Percentiles rank a stretch among this genome's conserved stretches.
These are phyloP conservation scores for Metschnikowia orientalis DNA, from an alignment of 805 yeast species.

Conservation along the genomic window DNA sequence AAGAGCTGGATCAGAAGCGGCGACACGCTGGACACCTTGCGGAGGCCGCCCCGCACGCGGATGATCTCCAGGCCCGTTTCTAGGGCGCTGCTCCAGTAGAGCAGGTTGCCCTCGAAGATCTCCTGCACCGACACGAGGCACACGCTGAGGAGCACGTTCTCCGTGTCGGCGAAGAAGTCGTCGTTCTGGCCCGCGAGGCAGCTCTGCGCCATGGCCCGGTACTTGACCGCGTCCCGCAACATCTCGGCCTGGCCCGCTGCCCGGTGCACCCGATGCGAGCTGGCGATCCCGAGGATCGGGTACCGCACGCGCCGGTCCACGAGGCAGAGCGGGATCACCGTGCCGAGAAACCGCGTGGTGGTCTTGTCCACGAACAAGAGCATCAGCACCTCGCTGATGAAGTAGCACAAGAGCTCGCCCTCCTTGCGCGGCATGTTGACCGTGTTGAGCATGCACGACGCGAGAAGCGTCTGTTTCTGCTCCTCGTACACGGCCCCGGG, in stretches of 20 bases:
- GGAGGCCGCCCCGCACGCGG: slow-evolving; percentile 22
- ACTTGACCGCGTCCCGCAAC: slow-evolving; percentile 9
- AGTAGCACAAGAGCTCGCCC: slow-evolving; percentile 17
- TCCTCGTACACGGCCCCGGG: slow-evolving; percentile 13
- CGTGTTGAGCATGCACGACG: slow-evolving; percentile 8
- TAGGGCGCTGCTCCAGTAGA: slow-evolving; percentile 24
- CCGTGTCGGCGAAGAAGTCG: slow-evolving; percentile 13
- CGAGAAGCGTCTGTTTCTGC: slow-evolving; percentile 8
- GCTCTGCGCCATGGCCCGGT: slow-evolving; percentile 15
- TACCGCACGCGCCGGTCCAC: slow-evolving; percentile 17
- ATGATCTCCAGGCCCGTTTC: slow-evolving; percentile 21
- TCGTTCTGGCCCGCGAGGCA: slow-evolving; percentile 8
- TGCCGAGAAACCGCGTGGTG: slow-evolving; percentile 19
- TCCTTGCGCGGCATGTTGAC: slow-evolving; percentile 10
- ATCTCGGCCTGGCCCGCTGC: slow-evolving; percentile 2
- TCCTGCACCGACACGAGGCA: slow-evolving; percentile 22
- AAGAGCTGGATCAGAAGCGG: slow-evolving; percentile 25
- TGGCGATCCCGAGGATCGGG: slow-evolving; percentile 24
- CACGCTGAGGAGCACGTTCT: slow-evolving; percentile 18
- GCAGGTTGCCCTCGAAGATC: slow-evolving; percentile 23
- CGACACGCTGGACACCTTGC: slow-evolving; percentile 14
- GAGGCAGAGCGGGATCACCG: slow-evolving; percentile 22
- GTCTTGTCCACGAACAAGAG: slow-evolving; percentile 23
- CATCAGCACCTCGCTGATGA: slow-evolving; percentile 22
- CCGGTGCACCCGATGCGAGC: slow-evolving; percentile 20